A percentile compares a stretch with the other conserved stretches of the same genome.
Evolutionary conservation across 495 filamentous ascomycete genomes (phyloP).

Genomic region (Gamarada debralockiae): DNA sequence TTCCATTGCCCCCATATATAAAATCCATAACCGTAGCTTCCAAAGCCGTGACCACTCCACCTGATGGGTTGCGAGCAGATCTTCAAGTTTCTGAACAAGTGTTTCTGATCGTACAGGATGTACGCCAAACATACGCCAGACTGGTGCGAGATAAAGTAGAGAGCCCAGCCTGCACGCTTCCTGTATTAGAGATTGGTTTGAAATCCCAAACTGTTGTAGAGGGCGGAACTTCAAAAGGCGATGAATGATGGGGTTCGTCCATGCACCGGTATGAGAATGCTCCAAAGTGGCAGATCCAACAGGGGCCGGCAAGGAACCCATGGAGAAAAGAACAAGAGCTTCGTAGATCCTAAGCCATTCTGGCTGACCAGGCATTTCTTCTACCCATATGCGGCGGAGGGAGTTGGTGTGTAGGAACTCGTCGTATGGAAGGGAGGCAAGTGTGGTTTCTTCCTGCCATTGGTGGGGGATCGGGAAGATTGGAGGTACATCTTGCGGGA

Average conservation of each 20-base stretch:
- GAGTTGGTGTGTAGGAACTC: neutral
- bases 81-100: neutral
- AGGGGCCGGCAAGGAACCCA: neutral
- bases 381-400: neutral
- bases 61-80: neutral
- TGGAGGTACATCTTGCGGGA: neutral
- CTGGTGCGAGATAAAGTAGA: neutral
- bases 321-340: neutral
- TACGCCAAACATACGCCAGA: neutral
- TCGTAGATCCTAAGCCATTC: neutral
- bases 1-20: neutral
- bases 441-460: neutral
- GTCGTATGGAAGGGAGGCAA: neutral
- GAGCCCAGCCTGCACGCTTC: neutral
- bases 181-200: neutral
- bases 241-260: neutral
- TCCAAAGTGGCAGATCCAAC: neutral
- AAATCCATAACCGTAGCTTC: neutral
- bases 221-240: neutral
- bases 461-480: neutral
- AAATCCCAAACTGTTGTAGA: neutral
- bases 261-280: neutral
- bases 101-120: neutral
- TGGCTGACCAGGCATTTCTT: neutral
- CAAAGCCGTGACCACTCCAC: neutral